phyloP scores from a whole-genome alignment of 2,329 filamentous ascomycete genomes.

The Myriosclerotinia duriaeana region DNA sequence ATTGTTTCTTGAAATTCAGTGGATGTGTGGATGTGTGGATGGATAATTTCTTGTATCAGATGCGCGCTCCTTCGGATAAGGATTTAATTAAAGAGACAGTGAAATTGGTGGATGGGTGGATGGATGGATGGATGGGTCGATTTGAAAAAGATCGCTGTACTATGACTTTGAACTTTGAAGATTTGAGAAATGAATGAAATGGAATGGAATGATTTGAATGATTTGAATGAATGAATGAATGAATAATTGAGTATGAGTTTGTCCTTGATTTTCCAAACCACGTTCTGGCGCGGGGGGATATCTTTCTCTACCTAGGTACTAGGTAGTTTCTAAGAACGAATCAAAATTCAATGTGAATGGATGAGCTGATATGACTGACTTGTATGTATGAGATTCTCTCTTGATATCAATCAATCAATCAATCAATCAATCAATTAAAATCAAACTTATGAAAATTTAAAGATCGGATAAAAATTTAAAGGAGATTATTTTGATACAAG shows the following conservation, averaged over 20 bases:
- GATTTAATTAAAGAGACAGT: conserved; percentile 20
- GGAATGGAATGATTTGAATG: not conserved
- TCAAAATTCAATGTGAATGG: not conserved
- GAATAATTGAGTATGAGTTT: not conserved
- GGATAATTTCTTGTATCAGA: conserved; percentile 12
- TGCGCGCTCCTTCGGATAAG: conserved; percentile 18
- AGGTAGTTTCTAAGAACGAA: not conserved
- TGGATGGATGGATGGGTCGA: not conserved
- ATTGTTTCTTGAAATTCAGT: not conserved
- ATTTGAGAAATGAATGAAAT: not conserved
- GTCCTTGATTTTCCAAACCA: not conserved
- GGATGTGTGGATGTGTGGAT: not conserved
- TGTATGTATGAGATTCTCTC: too few species aligned
- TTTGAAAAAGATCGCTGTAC: not conserved
- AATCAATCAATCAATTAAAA: not conserved
- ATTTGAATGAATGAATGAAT: conserved; percentile 2
- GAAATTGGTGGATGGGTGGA: not conserved
- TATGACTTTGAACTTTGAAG: not conserved
- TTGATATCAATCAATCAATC: not conserved
- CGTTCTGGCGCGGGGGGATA: not conserved
- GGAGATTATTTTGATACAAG: not conserved
- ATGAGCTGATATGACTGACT: not conserved
- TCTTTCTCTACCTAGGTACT: not conserved
- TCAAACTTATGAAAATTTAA: not conserved
- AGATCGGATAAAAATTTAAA: not conserved